These are phyloP conservation scores for Ophiostoma sp. DNA, from an alignment of 2,329 filamentous ascomycete species.

Conservation along the genomic window DNA sequence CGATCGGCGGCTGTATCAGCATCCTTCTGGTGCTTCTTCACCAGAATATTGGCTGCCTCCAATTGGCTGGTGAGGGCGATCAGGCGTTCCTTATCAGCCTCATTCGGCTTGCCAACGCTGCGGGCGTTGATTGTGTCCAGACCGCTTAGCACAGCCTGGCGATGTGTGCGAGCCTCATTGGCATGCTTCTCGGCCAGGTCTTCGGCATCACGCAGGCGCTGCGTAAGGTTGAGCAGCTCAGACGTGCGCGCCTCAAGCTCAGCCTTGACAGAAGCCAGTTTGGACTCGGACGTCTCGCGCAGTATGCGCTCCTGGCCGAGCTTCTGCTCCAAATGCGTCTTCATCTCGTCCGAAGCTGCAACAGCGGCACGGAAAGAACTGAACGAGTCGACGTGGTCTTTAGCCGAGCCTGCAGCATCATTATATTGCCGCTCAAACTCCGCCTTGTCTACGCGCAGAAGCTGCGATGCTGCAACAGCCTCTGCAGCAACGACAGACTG, in stretches of 20 bases:
- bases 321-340: conserved; percentile 68
- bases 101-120: conserved; percentile 37
- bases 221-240: conserved; percentile 68
- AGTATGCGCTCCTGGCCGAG: conserved; percentile 75
- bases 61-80: conserved; percentile 73
- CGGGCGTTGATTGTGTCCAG: conserved; percentile 65
- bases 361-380: conserved; percentile 72
- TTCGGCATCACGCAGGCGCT: conserved; percentile 77
- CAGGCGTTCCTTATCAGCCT: conserved; percentile 59
- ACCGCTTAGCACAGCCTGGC: conserved; percentile 73
- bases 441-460: conserved; percentile 80
- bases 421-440: conserved; percentile 66
- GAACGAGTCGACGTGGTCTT: conserved; percentile 66
- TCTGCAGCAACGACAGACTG: conserved; percentile 73
- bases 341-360: conserved; percentile 70
- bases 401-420: conserved; percentile 59
- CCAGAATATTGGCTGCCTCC: conserved; percentile 68
- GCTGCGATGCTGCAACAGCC: conserved; percentile 64
- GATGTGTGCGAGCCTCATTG: conserved; percentile 79
- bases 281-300: conserved; percentile 68
- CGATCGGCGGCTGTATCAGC: conserved; percentile 84
- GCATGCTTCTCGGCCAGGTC: conserved; percentile 83
- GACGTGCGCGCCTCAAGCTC: conserved; percentile 76
- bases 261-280: conserved; percentile 67
- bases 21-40: conserved; percentile 82